Percentiles rank a stretch among this genome's conserved stretches.
Evolutionary conservation across 139 green algal species (phyloP).

Genomic region (Picochlorum sp.): DNA sequence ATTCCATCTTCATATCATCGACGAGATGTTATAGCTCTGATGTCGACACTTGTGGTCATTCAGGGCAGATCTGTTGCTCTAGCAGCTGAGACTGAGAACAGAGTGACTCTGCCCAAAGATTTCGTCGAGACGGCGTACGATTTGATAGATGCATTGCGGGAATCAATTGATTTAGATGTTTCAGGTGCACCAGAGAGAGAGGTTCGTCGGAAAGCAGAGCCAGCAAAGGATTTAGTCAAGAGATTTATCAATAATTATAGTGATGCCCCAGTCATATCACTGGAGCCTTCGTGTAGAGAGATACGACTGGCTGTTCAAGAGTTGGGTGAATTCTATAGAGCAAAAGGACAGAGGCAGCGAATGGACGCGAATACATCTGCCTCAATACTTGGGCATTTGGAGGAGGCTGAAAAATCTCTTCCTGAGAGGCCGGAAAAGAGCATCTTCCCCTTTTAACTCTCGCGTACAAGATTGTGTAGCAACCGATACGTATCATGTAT

Average conservation of each 20-base stretch:
- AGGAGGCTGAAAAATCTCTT: slow-evolving; percentile 19
- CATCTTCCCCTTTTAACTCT: slow-evolving; percentile 17
- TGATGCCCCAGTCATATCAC: slow-evolving; percentile 7
- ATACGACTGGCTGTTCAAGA: slow-evolving; percentile 17
- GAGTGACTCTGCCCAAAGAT: slow-evolving; percentile 7
- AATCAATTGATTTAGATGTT: slow-evolving; percentile 29
- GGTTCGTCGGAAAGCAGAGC: slow-evolving; percentile 30
- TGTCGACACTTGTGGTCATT: not conserved
- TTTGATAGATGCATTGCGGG: slow-evolving; percentile 29
- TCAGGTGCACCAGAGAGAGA: slow-evolving; percentile 32
- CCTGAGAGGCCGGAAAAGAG: not conserved
- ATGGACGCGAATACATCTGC: slow-evolving; percentile 8
- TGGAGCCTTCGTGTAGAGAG: slow-evolving; percentile 9
- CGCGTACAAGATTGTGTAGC: not conserved
- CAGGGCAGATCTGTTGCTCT: not conserved
- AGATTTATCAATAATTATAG: slow-evolving; percentile 22
- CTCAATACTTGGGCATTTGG: slow-evolving; percentile 11
- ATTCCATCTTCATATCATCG: no score
- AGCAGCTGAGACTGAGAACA: not conserved
- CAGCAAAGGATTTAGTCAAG: slow-evolving; percentile 26
- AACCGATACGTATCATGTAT: not conserved
- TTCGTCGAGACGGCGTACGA: slow-evolving; percentile 21
- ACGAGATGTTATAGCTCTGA: not conserved
- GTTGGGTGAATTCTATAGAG: slow-evolving; percentile 25
- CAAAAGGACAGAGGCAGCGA: slow-evolving; percentile 18